phyloP scores from a whole-genome alignment of 345 rosid genomes.

The Isatis tinctoria region DNA sequence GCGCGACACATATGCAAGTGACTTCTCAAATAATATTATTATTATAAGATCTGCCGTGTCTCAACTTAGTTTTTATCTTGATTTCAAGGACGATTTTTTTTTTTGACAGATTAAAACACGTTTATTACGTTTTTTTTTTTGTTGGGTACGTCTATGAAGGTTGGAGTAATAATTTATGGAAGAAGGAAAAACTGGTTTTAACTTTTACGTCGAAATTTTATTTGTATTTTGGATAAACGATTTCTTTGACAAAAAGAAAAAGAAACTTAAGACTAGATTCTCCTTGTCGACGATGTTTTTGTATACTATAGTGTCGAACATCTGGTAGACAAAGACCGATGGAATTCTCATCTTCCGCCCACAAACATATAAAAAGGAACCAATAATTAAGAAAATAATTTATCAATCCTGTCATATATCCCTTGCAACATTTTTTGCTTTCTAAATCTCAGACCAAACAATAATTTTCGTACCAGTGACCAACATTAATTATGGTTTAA shows the following conservation, averaged over 20 bases:
- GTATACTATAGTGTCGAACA: conserved; percentile 6
- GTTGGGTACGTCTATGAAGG: no score
- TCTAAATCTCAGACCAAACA: not conserved
- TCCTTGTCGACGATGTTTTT: conserved; percentile 1
- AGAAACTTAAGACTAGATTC: conserved; percentile 5
- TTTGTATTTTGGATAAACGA: not conserved
- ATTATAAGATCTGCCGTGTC: not conserved
- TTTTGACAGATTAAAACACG: not conserved
- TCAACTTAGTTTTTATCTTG: not conserved
- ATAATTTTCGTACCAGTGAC: not conserved
- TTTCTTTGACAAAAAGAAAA: no score
- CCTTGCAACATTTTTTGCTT: not conserved
- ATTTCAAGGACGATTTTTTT: not conserved
- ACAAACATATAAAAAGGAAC: not conserved
- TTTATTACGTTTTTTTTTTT: no score
- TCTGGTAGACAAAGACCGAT: conserved; percentile 15
- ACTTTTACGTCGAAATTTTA: not conserved
- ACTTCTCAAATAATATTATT: no score
- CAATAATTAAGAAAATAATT: not conserved
- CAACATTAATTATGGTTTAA: not conserved
- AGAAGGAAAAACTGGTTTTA: not conserved
- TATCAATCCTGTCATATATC: not conserved
- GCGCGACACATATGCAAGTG: no score
- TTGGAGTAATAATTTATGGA: not conserved
- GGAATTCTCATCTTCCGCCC: not conserved